phyloP scores from a whole-genome alignment of 148 eudicot genomes.

The Cornus suecica region DNA sequence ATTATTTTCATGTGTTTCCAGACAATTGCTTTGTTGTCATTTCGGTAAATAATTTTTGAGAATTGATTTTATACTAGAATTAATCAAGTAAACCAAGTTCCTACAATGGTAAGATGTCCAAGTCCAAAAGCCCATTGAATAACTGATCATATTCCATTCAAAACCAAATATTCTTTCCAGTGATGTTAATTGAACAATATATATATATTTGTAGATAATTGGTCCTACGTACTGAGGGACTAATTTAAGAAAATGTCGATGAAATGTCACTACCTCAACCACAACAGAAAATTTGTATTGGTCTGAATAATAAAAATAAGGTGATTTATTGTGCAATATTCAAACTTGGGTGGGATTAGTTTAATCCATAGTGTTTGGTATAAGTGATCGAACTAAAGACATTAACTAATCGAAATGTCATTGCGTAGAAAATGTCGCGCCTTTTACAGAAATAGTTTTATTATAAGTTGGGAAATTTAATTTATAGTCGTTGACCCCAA shows the following conservation, averaged over 20 bases:
- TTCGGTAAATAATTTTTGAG: no score
- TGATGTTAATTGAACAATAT: slow-evolving; percentile 6
- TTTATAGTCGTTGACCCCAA: no score
- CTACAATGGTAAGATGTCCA: no score
- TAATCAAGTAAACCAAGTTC: no score
- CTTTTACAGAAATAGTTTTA: no score
- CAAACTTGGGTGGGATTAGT: neutral
- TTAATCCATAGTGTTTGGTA: neutral
- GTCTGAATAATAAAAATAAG: neutral
- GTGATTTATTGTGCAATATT: neutral
- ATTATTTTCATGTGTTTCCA: no score
- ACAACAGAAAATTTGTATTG: neutral
- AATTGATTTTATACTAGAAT: no score
- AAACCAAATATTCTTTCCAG: neutral
- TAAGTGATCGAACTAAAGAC: no score
- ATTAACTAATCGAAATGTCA: no score
- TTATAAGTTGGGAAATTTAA: no score
- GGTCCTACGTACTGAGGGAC: neutral
- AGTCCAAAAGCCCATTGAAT: neutral
- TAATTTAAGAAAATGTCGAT: neutral
- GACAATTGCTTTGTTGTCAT: no score
- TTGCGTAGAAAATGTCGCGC: no score
- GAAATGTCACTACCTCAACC: slow-evolving; percentile 15
- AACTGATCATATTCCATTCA: neutral
- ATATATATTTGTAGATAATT: neutral